Evolutionary conservation across 345 rosid species (phyloP).

Genomic region (Eucalyptus brandiana): DNA sequence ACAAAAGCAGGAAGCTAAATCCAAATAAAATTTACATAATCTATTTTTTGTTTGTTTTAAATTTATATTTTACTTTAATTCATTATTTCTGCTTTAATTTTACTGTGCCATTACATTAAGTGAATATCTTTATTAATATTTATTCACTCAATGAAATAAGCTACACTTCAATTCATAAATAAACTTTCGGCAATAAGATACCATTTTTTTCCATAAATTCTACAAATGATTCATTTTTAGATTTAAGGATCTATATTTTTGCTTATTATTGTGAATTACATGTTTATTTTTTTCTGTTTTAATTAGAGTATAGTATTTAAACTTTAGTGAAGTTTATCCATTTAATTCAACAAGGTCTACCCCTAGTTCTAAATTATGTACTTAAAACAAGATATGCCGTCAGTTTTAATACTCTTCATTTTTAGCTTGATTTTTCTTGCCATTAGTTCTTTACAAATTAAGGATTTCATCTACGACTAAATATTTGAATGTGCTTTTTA

Average conservation of each 20-base stretch:
- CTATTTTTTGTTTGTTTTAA: neutral
- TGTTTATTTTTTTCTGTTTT: neutral
- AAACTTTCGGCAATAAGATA: neutral
- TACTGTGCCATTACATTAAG: too few relatives aligned
- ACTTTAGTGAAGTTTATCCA: neutral
- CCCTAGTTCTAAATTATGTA: neutral
- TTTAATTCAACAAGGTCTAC: neutral
- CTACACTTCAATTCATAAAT: neutral
- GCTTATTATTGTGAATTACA: accelerated
- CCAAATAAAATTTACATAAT: neutral
- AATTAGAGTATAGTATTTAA: neutral
- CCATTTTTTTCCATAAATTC: too few relatives aligned
- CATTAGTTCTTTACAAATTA: too few relatives aligned
- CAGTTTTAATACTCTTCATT: neutral
- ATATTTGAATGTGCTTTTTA: too few relatives aligned
- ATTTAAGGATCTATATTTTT: too few relatives aligned
- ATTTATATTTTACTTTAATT: too few relatives aligned
- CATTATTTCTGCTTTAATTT: too few relatives aligned
- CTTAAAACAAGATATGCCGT: neutral
- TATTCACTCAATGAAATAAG: neutral
- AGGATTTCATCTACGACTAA: neutral
- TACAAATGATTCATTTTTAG: neutral
- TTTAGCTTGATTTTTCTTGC: neutral
- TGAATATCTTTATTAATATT: too few relatives aligned
- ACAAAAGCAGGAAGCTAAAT: neutral